Base-by-base conservation (phyloP, 2,329 filamentous ascomycete species). In the Colletotrichum brevisporum region DNA sequence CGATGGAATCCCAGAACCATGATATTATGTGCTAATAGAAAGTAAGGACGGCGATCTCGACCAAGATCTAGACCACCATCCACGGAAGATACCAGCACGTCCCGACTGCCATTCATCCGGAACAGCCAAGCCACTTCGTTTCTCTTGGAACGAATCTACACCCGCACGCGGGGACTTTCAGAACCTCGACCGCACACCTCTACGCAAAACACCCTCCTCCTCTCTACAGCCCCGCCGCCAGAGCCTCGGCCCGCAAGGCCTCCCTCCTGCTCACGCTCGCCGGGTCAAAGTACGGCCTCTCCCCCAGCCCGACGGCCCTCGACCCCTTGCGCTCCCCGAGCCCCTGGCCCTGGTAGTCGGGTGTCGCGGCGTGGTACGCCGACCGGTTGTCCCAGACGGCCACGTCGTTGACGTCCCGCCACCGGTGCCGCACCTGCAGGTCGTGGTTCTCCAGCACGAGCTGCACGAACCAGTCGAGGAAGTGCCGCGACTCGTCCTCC, bases 321-420 rank as follows among this genome's bases (percentile, higher is more conserved):
- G 83, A 82, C 0, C 87, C 86, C 9, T 79, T 80, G 4, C 86
- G 76, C 71, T 86, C 81, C 0, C 86, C 87, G 8, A 82, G 73
- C 1, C 78, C 81, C 4, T 81, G 77, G 4, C 80, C 76, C 52
- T 81, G 80, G 71, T 87, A 86, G 71, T 89, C 86, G 13, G 82
- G 82, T 0, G 85, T 89, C 0, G 86, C 86, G 2, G 84, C 82
- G 71, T 89, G 87, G 72, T 85, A 89, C 1, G 84, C 84, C n/a
- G 81, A 84, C 8, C 86, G 79, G 72, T 89, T 89, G 71, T 89
- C 86, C 87, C 87, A 89, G 71, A 89, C 88, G 1, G 86, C 87
- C 74, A 78, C 60, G 39, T 89, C 87, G 56, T 85, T 83, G 8
- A 76, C 75, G 52, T 81, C 77, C 67, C 80, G 71, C 84, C 84